Evolutionary conservation across 164 flowering plant species (phyloP), one percentile per base, ranked within the genome.

Genomic region (Nymphaea colorata): DNA sequence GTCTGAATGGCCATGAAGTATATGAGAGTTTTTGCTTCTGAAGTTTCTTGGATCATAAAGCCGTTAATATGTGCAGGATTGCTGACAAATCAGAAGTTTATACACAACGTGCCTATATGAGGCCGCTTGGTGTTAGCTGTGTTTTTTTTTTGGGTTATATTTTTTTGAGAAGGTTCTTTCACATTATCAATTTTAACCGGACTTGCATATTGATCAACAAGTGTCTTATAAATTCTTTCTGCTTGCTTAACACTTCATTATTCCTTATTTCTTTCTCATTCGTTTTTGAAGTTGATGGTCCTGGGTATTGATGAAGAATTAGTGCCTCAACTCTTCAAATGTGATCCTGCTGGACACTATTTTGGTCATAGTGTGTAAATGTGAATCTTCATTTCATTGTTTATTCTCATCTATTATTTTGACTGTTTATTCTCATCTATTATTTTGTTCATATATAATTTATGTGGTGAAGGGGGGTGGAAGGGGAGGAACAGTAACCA

Each of bases 331-430:
- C 96, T 94, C 25, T 94, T 81, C 83, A 94, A 94, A 69, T 94
- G 99, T 78, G 99, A 94, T 67, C 99, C 99, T 73, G 98, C 99
- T 67, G 99, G 99, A 61, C 96, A 91, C 75, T 94, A 87, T 74
- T 94, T 77, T 69, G 99, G 99, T 61, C 98, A 94, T 74, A 94
- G 99, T 91, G 82, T 64, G 4, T 69, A 41, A 44, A 14, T 42
- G 36, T 51, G 14, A 51, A 8, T 51, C 57, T 25, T 25, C 36
- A 25, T 25, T 25, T 25, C 36, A 25, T 25, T 25, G 0, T 25
- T 25, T 25, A 0, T 25, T 25, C 57, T 51, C 14, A 51, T 51
- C 8, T 51, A 15, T 51, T 51, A 8, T 51, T 8, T 8, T 51
- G 12, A 8, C 14, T 51, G 15, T 51, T 8, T 51, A 51, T 10